These are phyloP conservation scores for Colletotrichum cereale DNA, from an alignment of 2,329 filamentous ascomycete genomes.

Conservation along the genomic window DNA sequence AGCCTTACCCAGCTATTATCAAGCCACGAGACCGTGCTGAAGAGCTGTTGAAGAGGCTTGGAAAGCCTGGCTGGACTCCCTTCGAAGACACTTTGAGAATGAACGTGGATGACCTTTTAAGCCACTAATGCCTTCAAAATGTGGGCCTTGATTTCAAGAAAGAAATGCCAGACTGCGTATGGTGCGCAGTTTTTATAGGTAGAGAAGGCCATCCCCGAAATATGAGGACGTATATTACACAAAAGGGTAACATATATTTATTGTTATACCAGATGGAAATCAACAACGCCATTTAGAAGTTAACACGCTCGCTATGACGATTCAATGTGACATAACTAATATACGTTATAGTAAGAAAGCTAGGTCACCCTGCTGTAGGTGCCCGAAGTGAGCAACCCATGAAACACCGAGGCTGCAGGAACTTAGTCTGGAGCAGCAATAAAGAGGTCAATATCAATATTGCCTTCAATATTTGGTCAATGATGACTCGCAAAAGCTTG, in stretches of 20 bases:
- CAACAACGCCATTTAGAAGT: background rate
- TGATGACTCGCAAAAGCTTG: background rate
- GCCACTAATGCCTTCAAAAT: background rate
- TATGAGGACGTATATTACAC: background rate
- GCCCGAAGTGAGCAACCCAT: too few relatives aligned
- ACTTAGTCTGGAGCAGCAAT: too few relatives aligned
- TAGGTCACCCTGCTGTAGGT: too few relatives aligned
- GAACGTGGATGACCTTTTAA: constrained; percentile 20
- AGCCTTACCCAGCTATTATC: constrained; percentile 25
- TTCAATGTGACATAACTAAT: too few relatives aligned
- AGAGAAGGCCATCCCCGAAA: background rate
- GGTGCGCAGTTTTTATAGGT: too few relatives aligned
- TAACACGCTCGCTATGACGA: background rate
- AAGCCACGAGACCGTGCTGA: constrained; percentile 39
- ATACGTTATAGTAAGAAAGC: background rate
- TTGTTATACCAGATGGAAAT: background rate
- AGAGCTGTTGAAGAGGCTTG: constrained; percentile 40
- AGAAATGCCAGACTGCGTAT: background rate
- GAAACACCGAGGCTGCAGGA: too few relatives aligned
- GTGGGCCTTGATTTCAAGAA: rapidly evolving
- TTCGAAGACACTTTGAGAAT: constrained; percentile 34
- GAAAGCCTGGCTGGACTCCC: constrained; percentile 40
- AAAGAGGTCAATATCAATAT: too few relatives aligned
- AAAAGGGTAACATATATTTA: background rate
- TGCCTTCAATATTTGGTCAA: too few relatives aligned